Evolutionary conservation across 495 filamentous ascomycete species (phyloP), one percentile per base, ranked within the genome.

Genomic region (Parathielavia appendiculata): DNA sequence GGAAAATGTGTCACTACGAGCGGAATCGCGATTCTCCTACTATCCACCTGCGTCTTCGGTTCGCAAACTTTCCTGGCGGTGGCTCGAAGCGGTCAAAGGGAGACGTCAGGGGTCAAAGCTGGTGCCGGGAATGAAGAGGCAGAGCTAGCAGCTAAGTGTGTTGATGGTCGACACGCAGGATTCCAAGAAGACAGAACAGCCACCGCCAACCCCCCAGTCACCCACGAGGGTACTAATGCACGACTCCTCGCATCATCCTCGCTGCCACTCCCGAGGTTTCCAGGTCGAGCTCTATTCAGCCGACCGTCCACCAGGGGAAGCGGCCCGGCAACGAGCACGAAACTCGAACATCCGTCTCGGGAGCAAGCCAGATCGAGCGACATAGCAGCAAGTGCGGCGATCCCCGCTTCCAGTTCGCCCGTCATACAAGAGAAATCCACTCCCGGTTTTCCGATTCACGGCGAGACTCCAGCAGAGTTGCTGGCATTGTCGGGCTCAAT

Each of bases 51-150:
- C 47, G 16, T 22, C 49, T n/a, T 23, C 50, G 4, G 19, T 11
- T 5, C 55, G 58, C 9, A 68, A 61, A 14, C 54, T 65, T 20
- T 56, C 63, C 0, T 70, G 68, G 68, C 62, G 62, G 13, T 67
- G 68, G 68, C 44, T 63, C 47, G 63, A 59, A 26, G 57, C 39
- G 0, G 39, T n/a, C 17, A 48, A 30, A 12, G 47, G 20, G 12
- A 57, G 43, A 26, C 43, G 54, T 5, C 45, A 54, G 1, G 53
- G 35, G 19, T 26, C 49, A 4, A 57, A 52, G 20, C 36, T 69
- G 2, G 41, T 47, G 1, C 56, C 30, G 22, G 54, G 46, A 7
- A 47, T 54, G 16, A 60, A 53, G 22, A 57, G 41, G 26, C 54
- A 59, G 30, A 54, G 50, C 8, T 49, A 58, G 1, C 48, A 53